A percentile compares a stretch with the other conserved stretches of the same genome.
Evolutionary conservation across 306 rosid genomes (phyloP).

Genomic region (Aeschynomene evenia): DNA sequence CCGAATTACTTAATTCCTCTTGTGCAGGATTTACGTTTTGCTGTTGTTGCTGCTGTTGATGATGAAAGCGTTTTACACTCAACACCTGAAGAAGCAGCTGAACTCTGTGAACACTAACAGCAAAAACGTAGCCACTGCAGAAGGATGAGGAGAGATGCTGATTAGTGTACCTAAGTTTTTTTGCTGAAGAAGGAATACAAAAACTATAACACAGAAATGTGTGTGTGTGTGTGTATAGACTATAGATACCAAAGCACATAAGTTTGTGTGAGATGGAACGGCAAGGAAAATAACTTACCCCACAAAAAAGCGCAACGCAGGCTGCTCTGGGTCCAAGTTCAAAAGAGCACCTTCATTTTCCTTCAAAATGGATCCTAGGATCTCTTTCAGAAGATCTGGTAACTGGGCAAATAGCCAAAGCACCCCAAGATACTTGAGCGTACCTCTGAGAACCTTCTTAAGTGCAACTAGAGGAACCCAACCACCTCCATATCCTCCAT

Average conservation of each 20-base stretch:
- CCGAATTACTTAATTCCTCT: conserved; percentile 84
- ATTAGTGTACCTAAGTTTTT: conserved; percentile 8
- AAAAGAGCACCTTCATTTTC: conserved; percentile 96
- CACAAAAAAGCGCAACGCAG: conserved; percentile 95
- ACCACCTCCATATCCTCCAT: conserved; percentile 99
- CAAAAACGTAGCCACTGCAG: conserved; percentile 98
- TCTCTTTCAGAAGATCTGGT: conserved; percentile 91
- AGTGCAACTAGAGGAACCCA: conserved; percentile 99
- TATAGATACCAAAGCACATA: too few species aligned
- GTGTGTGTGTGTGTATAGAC: too few species aligned
- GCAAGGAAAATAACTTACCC: conserved; percentile 55
- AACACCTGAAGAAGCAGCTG: conserved; percentile 99
- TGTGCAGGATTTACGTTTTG: conserved; percentile 72
- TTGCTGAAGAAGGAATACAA: conserved; percentile 10
- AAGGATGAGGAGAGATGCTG: conserved; percentile 32
- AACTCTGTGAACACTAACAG: conserved; percentile 97
- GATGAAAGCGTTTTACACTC: conserved; percentile 97
- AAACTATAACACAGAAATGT: background rate
- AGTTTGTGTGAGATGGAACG: background rate
- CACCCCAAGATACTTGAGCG: conserved; percentile 98
- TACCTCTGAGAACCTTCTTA: conserved; percentile 94
- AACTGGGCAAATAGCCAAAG: conserved; percentile 98
- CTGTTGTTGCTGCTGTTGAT: conserved; percentile 85
- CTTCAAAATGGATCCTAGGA: conserved; percentile 91
- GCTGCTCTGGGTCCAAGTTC: conserved; percentile 98